Evolutionary conservation across 2,329 filamentous ascomycete species (phyloP), one percentile per base, ranked within the genome.

Genomic region (Elsinoe perseae): DNA sequence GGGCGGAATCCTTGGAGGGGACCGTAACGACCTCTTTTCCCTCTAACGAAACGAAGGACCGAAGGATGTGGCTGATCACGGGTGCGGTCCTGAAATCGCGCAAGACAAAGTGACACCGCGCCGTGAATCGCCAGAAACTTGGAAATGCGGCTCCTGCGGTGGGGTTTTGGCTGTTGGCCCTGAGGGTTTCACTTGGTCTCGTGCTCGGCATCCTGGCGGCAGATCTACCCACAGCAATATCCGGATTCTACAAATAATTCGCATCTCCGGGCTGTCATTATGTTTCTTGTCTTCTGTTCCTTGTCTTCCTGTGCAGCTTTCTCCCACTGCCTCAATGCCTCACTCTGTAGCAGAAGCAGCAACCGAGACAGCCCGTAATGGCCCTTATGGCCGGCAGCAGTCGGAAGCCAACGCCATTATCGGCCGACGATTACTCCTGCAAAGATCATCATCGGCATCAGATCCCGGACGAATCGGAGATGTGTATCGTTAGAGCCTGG

Each of bases 41-140:
- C 12, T 44, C 25, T 25, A 12, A 44, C n/a, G n/a, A 18, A 44
- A 4, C 40, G 40, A 23, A 52, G 25, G 48, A 32, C 25, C 28
- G 48, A 52, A 52, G 48, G 48, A 52, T 36, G 48, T 52, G 48
- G 48, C 48, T 52, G 48, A 52, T 50, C 27, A 50, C 40, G 44
- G n/a, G n/a, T n/a, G n/a, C n/a, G n/a, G n/a, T n/a, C 32, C 23
- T n/a, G n/a, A 52, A 52, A 52, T 52, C 48, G 48, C 48, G 30
- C 48, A 52, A 52, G 48, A 52, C 30, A 52, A 52, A 34, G 48
- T 52, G 48, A 52, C 48, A 52, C 48, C 12, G 32, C 12, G 32
- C 32, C 32, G 32, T 36, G 32, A 36, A 36, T 36, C 32, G 32
- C 32, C 32, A 36, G 32, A 52, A 44, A 44, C 20, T 25, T 44